phyloP scores from a whole-genome alignment of 1,139 yeast genomes.

The Pichia sp. region DNA sequence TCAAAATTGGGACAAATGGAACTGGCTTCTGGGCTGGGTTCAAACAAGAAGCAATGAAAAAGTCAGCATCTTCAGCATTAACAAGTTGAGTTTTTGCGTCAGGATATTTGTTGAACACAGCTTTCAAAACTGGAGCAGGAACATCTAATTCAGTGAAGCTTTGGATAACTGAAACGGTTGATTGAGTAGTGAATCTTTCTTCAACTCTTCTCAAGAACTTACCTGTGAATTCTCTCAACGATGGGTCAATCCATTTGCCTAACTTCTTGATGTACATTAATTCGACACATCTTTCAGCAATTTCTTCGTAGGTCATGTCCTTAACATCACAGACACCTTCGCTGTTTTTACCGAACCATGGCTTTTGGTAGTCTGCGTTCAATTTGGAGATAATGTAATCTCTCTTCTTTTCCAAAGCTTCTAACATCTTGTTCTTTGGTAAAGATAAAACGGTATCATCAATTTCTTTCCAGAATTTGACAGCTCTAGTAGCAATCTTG shows the following conservation, averaged over 20 bases:
- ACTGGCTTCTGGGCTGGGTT: slow-evolving; percentile 93
- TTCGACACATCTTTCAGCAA: slow-evolving; percentile 81
- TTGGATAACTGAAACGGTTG: slow-evolving; percentile 67
- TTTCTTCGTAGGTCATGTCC: slow-evolving; percentile 94
- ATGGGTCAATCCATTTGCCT: slow-evolving; percentile 79
- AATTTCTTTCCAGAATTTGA: slow-evolving; percentile 91
- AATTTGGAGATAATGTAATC: slow-evolving; percentile 79
- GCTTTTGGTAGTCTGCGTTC: slow-evolving; percentile 94
- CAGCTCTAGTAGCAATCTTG: slow-evolving; percentile 98
- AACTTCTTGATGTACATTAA: slow-evolving; percentile 81
- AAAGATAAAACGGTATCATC: slow-evolving; percentile 88
- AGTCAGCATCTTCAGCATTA: slow-evolving; percentile 94
- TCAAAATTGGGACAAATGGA: slow-evolving; percentile 93
- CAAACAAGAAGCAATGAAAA: slow-evolving; percentile 78
- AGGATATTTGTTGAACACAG: slow-evolving; percentile 65
- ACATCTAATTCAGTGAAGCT: slow-evolving; percentile 60
- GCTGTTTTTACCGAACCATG: slow-evolving; percentile 86
- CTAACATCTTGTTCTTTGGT: slow-evolving; percentile 85
- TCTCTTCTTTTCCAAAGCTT: slow-evolving; percentile 76
- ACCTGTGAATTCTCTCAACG: slow-evolving; percentile 84
- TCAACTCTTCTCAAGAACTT: slow-evolving; percentile 88
- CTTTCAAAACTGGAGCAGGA: slow-evolving; percentile 59
- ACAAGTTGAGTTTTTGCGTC: slow-evolving; percentile 75
- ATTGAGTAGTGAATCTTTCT: slow-evolving; percentile 76
- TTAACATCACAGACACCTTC: slow-evolving; percentile 84